Evolutionary conservation across 768 basidiomycete genomes (phyloP).

Genomic region (Amanita phalloides): DNA sequence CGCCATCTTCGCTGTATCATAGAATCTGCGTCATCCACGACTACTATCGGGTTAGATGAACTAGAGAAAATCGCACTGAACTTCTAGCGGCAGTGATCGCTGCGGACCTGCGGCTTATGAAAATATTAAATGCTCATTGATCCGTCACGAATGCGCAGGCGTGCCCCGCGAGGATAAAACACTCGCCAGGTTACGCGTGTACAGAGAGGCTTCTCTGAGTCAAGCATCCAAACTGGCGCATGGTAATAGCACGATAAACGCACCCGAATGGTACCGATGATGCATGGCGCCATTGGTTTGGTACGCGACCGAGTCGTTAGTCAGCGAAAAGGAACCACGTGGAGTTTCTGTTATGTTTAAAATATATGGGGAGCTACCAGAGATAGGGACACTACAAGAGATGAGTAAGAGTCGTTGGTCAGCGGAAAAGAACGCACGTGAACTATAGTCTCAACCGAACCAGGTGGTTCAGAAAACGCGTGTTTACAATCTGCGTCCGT

Average conservation of each 20-base stretch:
- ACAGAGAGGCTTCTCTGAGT: not conserved
- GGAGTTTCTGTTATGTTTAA: no score
- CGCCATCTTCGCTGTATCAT: not conserved
- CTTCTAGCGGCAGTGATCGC: not conserved
- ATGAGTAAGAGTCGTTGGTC: not conserved
- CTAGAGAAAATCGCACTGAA: not conserved
- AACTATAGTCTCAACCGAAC: not conserved
- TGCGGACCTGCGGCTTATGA: not conserved
- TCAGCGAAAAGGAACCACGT: no score
- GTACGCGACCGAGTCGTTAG: no score
- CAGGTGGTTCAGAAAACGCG: not conserved
- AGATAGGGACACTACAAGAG: no score
- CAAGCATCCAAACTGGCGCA: not conserved
- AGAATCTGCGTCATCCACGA: no score
- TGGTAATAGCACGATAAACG: not conserved
- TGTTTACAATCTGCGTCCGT: not conserved
- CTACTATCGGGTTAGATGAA: not conserved
- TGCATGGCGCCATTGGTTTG: not conserved
- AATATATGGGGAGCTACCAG: no score
- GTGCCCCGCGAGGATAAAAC: not conserved
- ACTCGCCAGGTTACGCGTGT: not conserved
- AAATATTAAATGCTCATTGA: not conserved
- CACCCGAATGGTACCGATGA: not conserved
- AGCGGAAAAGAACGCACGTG: not conserved
- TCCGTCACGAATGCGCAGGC: not conserved